Conservation (phyloP, 164 flowering plant species). For the Piper longum region DNA sequence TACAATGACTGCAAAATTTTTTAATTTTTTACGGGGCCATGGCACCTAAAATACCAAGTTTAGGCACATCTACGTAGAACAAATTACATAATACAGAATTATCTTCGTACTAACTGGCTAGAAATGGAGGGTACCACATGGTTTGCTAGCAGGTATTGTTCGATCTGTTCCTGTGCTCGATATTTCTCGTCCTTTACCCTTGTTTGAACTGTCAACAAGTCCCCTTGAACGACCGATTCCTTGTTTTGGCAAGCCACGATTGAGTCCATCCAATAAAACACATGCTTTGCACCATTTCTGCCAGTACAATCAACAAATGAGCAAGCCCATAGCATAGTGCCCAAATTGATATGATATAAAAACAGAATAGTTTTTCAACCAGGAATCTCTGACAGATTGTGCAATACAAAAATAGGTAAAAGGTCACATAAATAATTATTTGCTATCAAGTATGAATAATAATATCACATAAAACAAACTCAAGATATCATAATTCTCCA, state of each 20-base stretch:
- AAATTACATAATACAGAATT: neutral
- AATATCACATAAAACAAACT: neutral
- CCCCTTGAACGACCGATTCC: conserved; percentile 80
- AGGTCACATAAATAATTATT: neutral
- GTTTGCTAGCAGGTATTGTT: conserved; percentile 48
- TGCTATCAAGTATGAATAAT: neutral
- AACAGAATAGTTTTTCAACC: neutral
- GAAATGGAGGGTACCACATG: conserved; percentile 66
- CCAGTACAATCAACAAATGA: neutral
- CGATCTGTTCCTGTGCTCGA: conserved; percentile 12
- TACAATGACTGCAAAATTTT: neutral
- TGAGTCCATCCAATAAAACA: conserved; percentile 80
- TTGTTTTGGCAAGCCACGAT: conserved; percentile 82
- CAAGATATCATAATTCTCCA: too few species aligned
- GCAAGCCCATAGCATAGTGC: neutral
- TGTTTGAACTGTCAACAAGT: conserved; percentile 14
- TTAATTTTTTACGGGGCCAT: neutral
- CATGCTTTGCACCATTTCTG: conserved; percentile 99
- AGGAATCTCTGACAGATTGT: neutral
- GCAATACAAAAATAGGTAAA: neutral
- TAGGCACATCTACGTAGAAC: neutral
- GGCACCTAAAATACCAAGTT: neutral
- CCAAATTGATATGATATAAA: neutral
- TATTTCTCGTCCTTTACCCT: conserved; percentile 12
- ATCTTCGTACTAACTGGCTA: conserved; percentile 11